These are phyloP conservation scores for Entomortierella lignicola DNA, from an alignment of 192 early-diverging fungal species.

Conservation along the genomic window DNA sequence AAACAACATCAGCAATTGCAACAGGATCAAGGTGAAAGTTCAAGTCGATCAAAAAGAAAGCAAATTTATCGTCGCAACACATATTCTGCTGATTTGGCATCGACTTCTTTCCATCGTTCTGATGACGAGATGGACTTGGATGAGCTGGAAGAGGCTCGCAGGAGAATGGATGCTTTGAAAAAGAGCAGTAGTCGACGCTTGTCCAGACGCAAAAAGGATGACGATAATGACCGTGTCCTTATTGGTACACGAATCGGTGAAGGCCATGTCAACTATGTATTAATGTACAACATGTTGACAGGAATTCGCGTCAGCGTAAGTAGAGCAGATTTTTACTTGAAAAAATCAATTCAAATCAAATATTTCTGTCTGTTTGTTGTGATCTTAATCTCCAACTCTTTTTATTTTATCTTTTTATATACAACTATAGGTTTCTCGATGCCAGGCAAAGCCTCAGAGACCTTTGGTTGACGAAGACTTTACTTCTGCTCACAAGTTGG, in stretches of 20 bases:
- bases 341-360: neutral
- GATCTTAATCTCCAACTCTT: too few species aligned
- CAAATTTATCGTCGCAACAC: slow-evolving; percentile 58
- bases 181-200: slow-evolving; percentile 55
- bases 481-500: slow-evolving; percentile 88
- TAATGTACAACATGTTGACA: slow-evolving; percentile 99
- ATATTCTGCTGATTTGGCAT: slow-evolving; percentile 55
- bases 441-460: slow-evolving; percentile 84
- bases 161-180: slow-evolving; percentile 47
- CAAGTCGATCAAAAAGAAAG: slow-evolving; percentile 19
- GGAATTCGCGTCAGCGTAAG: slow-evolving; percentile 91
- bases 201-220: slow-evolving; percentile 56
- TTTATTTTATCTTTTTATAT: neutral
- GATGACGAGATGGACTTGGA: slow-evolving; percentile 59
- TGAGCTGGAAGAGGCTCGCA: slow-evolving; percentile 49
- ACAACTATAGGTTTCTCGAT: slow-evolving; percentile 74
- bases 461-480: slow-evolving; percentile 85
- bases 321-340: neutral
- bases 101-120: slow-evolving; percentile 46
- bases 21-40: slow-evolving; percentile 9
- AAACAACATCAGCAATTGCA: slow-evolving; percentile 22
- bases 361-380: neutral
- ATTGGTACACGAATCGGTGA: slow-evolving; percentile 92
- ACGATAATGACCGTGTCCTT: slow-evolving; percentile 57
- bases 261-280: slow-evolving; percentile 94